Base-by-base conservation (phyloP, 2,329 filamentous ascomycete genomes). In the Stachybotrys echinatus region DNA sequence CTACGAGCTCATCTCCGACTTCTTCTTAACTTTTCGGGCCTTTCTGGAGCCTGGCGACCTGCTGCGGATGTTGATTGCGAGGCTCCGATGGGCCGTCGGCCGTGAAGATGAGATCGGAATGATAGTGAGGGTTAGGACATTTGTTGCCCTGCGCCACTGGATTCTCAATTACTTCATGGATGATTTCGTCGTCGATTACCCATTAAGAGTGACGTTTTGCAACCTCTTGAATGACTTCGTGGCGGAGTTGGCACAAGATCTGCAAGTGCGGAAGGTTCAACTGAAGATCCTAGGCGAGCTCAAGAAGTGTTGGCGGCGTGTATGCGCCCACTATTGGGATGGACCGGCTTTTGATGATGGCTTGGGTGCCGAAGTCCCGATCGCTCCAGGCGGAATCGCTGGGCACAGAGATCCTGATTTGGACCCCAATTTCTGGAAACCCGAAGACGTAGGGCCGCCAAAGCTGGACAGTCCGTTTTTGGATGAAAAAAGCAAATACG, bases 121-220 rank as follows among this genome's bases (percentile, higher is more conserved):
- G 63, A 89, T 99, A 48, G 94, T 96, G n/a, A 84, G 92, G 46
- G 95, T 99, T 17, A 83, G 94, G 40, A 95, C 92, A 0, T 99
- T 97, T 71, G 94, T 96, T 22, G 94, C 94, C 7, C 77, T 97
- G 42, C 84, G 94, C 50, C 94, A 99, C 68, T 99, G 94, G 94
- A 92, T 97, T 50, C 72, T 99, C 54, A 99, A 99, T 66, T 99
- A 99, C 68, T 99, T 97, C 58, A 79, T 89, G 49, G 94, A 99
- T 63, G 94, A 99, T 64, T 99, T 96, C 65, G 82, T 95, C 39
- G 70, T 86, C 21, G 84, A 92, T 63, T 85, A 87, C 62, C 74
- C 80, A 42, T 74, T 97, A 27, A 85, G 92, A 8, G 74, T 80
- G 5, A 81, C 82, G 17, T 96, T 96, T 63, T 96, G 92, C 68